Conservation (phyloP, 768 basidiomycete genomes). For the Ramaria rubella region DNA sequence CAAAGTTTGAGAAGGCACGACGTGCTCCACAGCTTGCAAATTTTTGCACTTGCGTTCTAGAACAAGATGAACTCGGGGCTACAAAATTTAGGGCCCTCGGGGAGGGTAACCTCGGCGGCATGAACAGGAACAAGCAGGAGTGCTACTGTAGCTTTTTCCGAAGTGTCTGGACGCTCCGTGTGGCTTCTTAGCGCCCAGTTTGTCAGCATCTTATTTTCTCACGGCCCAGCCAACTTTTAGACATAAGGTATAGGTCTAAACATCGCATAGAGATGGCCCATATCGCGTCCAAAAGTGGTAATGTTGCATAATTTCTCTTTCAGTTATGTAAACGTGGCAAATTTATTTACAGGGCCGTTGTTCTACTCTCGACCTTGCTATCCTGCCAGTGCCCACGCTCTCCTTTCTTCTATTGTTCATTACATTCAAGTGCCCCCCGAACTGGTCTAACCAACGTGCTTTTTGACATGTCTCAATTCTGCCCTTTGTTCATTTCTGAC, state of each 20-base stretch:
- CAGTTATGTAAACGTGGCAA: no score
- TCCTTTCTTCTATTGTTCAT: no score
- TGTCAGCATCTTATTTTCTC: background rate
- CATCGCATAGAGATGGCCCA: no score
- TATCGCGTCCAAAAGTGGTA: no score
- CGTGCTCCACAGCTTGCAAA: background rate
- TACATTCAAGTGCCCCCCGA: no score
- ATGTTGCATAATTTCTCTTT: no score
- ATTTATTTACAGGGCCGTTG: no score
- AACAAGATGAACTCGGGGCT: background rate
- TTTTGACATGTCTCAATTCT: no score
- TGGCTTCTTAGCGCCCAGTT: background rate
- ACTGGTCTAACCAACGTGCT: no score
- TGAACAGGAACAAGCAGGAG: background rate
- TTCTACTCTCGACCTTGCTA: no score
- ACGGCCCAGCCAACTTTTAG: background rate
- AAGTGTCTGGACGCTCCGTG: slow-evolving; percentile 1
- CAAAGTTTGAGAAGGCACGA: slow-evolving; percentile 4
- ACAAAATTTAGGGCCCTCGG: slow-evolving; percentile 7
- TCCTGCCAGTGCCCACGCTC: no score
- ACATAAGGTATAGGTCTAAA: background rate
- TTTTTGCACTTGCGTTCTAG: background rate
- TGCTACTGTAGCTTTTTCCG: background rate
- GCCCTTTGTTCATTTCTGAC: background rate
- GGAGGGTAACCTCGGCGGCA: slow-evolving; percentile 6